Conservation (phyloP, 305 asterid genomes). For the Striga hermonthica region DNA sequence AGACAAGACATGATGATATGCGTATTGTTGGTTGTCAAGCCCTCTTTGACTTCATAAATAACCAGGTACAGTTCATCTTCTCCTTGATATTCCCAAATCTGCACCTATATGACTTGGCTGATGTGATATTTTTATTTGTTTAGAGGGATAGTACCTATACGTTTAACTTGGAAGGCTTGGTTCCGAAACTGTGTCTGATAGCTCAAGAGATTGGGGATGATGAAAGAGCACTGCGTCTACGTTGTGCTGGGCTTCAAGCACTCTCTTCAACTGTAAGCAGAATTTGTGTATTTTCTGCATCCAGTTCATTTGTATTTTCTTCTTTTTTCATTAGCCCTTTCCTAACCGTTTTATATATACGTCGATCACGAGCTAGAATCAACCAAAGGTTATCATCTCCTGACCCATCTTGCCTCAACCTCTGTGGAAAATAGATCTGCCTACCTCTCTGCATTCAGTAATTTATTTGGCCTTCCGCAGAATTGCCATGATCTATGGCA, state of each 20-base stretch:
- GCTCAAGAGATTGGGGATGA: conserved; percentile 78
- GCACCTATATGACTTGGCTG: conserved; percentile 28
- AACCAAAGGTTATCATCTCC: conserved; percentile 3
- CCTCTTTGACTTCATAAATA: conserved; percentile 71
- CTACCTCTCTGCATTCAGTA: neutral
- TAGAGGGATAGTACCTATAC: conserved; percentile 70
- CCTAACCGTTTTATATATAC: neutral
- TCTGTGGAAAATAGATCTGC: neutral
- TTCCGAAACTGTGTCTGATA: conserved; percentile 70
- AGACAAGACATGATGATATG: conserved; percentile 63
- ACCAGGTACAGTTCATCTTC: conserved; percentile 50
- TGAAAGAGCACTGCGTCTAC: conserved; percentile 46
- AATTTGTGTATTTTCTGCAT: conserved; percentile 19
- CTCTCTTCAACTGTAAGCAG: conserved; percentile 62
- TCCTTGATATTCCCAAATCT: conserved; percentile 12
- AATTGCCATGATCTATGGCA: neutral
- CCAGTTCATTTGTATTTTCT: conserved; percentile 15
- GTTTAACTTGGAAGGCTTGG: conserved; percentile 72
- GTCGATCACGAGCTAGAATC: conserved; percentile 1
- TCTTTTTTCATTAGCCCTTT: neutral
- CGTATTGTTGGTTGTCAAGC: conserved; percentile 61
- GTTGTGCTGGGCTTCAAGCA: conserved; percentile 72
- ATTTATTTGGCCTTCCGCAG: conserved; percentile 1
- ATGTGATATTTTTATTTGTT: conserved; percentile 30
- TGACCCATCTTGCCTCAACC: neutral